Base-by-base conservation (phyloP, 495 filamentous ascomycete genomes). In the Xylaria intraflava region DNA sequence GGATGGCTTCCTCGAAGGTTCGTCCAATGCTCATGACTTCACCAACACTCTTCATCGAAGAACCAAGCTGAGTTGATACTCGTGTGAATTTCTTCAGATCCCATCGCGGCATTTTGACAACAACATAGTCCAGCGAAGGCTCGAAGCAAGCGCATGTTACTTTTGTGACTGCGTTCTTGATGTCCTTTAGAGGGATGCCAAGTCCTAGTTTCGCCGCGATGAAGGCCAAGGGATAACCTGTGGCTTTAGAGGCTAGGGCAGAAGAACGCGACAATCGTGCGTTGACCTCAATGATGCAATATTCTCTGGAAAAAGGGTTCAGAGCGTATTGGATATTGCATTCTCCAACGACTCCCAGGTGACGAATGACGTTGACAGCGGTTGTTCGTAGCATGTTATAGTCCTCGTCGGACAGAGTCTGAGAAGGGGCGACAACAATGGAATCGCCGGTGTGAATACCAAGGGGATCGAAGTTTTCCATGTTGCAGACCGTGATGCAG, bases 401-500 rank as follows among this genome's bases (percentile, higher is more conserved):
- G 68, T 98, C 93, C 65, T 96, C 92, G 56, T 98, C 94, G 9
- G 90, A 93, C 26, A 98, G 81, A 0, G 93, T 98, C 70, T 97
- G 93, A 9, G 90, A 96, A 22, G 93, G 93, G 4, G 93, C 94
- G 19, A 98, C 93, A 50, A 98, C 93, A 63, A 98, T 98, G 23
- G 92, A 96, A 71, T 98, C 93, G 68, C 93, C 93, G 8, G 93
- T 98, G 65, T 98, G 93, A 51, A 97, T 96, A 62, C 93, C 93
- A 27, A 98, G 84, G 56, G 93, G 93, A 72, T 98, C 93, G 59
- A 98, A 97, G 70, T 98, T 98, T 72, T 98, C 93, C 93, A 98
- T 98, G 76, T 98, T 98, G 74, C 93, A 98, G 57, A 98, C 93
- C 6, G 93, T 98, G 68, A 98, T 97, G 72, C 93, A 98, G 78